phyloP scores from a whole-genome alignment of 2,329 filamentous ascomycete species.

The Pleurostoma richardsiae region DNA sequence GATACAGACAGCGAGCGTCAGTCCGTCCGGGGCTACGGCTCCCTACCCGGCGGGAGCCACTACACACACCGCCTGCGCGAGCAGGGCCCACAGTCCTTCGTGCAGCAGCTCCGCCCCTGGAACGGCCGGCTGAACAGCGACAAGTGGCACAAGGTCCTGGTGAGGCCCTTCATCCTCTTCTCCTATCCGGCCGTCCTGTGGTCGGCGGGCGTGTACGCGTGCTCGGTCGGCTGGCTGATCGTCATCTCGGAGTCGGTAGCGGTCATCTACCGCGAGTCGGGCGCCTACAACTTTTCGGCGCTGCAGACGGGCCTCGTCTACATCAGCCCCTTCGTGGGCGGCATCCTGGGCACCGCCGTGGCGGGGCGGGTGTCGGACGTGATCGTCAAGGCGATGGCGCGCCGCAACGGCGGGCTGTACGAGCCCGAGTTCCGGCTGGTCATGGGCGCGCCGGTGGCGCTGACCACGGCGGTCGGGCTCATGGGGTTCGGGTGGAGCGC shows the following conservation, averaged over 20 bases:
- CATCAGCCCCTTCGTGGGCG: conserved; percentile 83
- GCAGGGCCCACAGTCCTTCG: conserved; percentile 64
- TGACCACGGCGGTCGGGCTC: conserved; percentile 77
- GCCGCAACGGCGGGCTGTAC: conserved; percentile 86
- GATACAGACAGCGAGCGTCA: conserved; percentile 36
- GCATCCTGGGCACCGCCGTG: conserved; percentile 84
- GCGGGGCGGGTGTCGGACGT: conserved; percentile 84
- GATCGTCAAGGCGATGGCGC: conserved; percentile 76
- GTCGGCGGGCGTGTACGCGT: conserved; percentile 78
- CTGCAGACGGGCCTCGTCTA: conserved; percentile 83
- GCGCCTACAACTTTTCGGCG: conserved; percentile 74
- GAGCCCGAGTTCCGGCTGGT: conserved; percentile 90
- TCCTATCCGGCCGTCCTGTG: conserved; percentile 86
- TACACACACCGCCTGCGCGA: conserved; percentile 71
- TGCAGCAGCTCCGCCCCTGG: conserved; percentile 69
- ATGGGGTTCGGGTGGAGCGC: conserved; percentile 98
- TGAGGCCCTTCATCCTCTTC: conserved; percentile 80
- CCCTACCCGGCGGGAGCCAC: conserved; percentile 24
- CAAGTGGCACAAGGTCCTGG: conserved; percentile 71
- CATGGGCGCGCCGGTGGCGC: conserved; percentile 75
- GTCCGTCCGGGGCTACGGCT: conserved; percentile 25
- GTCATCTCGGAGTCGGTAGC: conserved; percentile 86
- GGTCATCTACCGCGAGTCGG: conserved; percentile 66
- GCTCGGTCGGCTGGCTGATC: conserved; percentile 92
- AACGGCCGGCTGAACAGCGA: conserved; percentile 75